These are phyloP conservation scores for Plasmodium relictum DNA, from an alignment of 169 alveolate genomes.

Conservation along the genomic window DNA sequence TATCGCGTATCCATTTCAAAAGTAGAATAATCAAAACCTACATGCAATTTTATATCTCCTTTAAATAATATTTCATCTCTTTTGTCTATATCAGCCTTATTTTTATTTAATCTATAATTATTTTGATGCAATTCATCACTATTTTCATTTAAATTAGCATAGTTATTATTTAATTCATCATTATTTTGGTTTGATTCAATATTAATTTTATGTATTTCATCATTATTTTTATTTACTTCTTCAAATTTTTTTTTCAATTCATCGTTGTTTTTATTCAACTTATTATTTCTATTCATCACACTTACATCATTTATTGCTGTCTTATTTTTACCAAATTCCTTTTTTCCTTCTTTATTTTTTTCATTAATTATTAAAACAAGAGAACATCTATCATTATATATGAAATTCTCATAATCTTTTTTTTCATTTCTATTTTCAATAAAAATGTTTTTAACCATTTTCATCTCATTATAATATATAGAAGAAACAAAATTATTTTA, in stretches of 20 bases:
- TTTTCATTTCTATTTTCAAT: constrained; percentile 3
- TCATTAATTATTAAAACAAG: constrained; percentile 53
- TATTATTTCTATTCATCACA: not conserved
- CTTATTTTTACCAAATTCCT: not conserved
- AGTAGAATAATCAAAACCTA: constrained; percentile 71
- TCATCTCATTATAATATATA: not conserved
- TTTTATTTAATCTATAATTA: too few relatives aligned
- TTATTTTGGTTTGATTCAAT: not conserved
- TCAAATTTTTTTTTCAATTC: not conserved
- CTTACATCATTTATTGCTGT: not conserved
- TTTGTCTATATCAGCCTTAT: constrained; percentile 5
- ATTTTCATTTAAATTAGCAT: not conserved
- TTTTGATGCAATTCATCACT: not conserved
- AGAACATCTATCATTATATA: constrained; percentile 53
- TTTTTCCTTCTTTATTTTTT: constrained; percentile 14
- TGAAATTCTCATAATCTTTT: constrained; percentile 6
- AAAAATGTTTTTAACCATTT: constrained; percentile 13
- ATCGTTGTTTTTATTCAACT: not conserved
- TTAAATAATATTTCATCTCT: not conserved
- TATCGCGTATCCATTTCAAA: constrained; percentile 37
- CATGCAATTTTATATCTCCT: constrained; percentile 11
- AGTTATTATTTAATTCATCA: not conserved
- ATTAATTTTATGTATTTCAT: not conserved
- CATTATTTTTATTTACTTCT: not conserved
- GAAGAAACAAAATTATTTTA: not conserved